Base-by-base conservation (phyloP, 192 early-diverging fungal genomes). In the Coemansia sp. region DNA sequence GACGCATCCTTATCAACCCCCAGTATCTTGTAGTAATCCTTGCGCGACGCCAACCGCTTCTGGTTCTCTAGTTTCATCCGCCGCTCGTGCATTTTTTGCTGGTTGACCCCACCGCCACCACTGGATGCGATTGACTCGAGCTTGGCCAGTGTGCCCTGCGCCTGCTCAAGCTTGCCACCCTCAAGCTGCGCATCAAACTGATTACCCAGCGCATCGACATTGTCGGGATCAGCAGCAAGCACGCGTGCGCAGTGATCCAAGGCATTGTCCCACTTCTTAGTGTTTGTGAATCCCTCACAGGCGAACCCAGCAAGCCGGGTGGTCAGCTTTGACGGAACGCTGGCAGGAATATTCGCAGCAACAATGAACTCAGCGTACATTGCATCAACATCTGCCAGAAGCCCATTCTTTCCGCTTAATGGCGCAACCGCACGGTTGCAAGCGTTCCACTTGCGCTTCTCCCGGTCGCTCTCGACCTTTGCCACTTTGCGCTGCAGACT, bases 21-120 rank as follows among this genome's bases (percentile, higher is more conserved):
- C 30, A 98, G 73, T 14, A 97, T 85, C 80, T 98, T 98, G 83
- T 98, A 98, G 66, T 98, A 98, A 59, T 98, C 94, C 54, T 86
- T 89, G 58, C 78, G 80, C 24, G 73, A 55, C 1, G 69, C 69
- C 43, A 60, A 19, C 8, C 69, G 69, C 45, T 77, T 79, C 64
- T 80, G 74, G 46, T 75, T 69, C 60, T 82, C 80, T 48, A 80
- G 71, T 56, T 68, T 62, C 58, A 59, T 47, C 51, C 67, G 71
- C 38, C 65, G 56, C 68, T 71, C 64, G 27, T 64, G 71, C 45
- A 78, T 77, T 66, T 84, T 81, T 24, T 79, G 81, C 63, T 80
- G 76, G 47, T 80, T 73, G 18, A 17, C 33, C 15, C 30, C 69
- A 48, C 45, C 90, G 59, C 59, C 48, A 14, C 61, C 56, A 17